Percentiles rank a stretch among this genome's conserved stretches.
Evolutionary conservation across 768 basidiomycete genomes (phyloP).

Genomic region (Lentinula aciculospora): DNA sequence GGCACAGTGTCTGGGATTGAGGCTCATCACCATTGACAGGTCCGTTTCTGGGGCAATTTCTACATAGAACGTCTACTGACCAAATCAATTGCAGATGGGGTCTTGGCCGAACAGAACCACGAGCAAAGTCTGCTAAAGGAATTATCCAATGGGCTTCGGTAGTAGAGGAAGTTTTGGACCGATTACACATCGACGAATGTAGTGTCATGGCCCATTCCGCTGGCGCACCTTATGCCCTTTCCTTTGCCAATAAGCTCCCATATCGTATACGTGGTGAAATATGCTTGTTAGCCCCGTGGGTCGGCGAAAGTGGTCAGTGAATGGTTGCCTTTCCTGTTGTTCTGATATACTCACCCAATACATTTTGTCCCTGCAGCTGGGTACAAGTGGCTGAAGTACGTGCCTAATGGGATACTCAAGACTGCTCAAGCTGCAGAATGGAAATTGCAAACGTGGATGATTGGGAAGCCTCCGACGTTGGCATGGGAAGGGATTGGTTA

Average conservation of each 20-base stretch:
- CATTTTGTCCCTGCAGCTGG: constrained; percentile 43
- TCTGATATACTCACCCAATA: not conserved
- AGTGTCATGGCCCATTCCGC: constrained; percentile 95
- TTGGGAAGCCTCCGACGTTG: constrained; percentile 89
- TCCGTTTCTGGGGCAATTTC: constrained; percentile 25
- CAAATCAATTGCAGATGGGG: constrained; percentile 67
- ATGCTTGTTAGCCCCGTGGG: constrained; percentile 93
- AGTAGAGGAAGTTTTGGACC: constrained; percentile 86
- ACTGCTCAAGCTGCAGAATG: constrained; percentile 97
- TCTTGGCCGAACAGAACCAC: constrained; percentile 77
- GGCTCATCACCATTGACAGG: constrained; percentile 93
- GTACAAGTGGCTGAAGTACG: constrained; percentile 96
- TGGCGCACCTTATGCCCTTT: constrained; percentile 90
- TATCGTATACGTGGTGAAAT: constrained; percentile 78
- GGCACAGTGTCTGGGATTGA: constrained; percentile 79
- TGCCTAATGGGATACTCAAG: constrained; percentile 88
- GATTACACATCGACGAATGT: constrained; percentile 70
- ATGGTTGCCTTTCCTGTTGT: constrained; percentile 3
- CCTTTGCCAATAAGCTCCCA: constrained; percentile 72
- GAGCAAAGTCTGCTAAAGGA: constrained; percentile 64
- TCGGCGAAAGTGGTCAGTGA: constrained; percentile 82
- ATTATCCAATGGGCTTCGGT: constrained; percentile 88
- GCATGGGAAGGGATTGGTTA: constrained; percentile 86
- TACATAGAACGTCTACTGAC: constrained; percentile 11
- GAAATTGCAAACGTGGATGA: constrained; percentile 95